phyloP scores from a whole-genome alignment of 306 rosid genomes.

The Neltuma alba region DNA sequence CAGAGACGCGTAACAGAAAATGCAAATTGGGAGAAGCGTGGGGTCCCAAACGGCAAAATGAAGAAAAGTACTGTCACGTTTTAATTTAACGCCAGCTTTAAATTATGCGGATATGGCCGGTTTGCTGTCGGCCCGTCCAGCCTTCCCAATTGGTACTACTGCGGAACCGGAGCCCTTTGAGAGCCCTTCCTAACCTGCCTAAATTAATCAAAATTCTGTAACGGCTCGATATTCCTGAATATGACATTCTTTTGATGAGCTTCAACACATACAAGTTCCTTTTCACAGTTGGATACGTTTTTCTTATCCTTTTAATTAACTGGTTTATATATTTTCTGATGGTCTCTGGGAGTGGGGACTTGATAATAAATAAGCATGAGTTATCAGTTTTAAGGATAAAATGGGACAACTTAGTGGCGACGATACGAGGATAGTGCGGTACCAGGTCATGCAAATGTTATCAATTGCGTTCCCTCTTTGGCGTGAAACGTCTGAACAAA shows the following conservation, averaged over 20 bases:
- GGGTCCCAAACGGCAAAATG: neutral
- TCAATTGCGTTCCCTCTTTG: neutral
- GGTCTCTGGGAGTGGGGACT: too few species aligned
- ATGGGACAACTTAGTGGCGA: neutral
- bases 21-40: conserved; percentile 23
- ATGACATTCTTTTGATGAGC: neutral
- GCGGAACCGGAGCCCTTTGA: neutral
- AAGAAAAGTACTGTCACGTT: neutral
- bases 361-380: neutral
- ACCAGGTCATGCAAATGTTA: neutral
- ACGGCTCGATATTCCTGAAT: too few species aligned
- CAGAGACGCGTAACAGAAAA: neutral
- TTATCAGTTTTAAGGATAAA: neutral
- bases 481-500: too few species aligned
- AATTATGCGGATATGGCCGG: neutral
- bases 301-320: neutral
- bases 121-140: conserved; percentile 17
- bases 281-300: neutral
- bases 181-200: conserved; percentile 14
- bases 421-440: neutral
- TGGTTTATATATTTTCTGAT: neutral
- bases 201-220: too few species aligned
- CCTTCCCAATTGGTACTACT: too few species aligned
- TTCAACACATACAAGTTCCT: neutral
- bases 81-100: neutral